Percentiles rank a stretch among this genome's conserved stretches.
Evolutionary conservation across 306 rosid genomes (phyloP).

Genomic region (Crataegus laevigata): DNA sequence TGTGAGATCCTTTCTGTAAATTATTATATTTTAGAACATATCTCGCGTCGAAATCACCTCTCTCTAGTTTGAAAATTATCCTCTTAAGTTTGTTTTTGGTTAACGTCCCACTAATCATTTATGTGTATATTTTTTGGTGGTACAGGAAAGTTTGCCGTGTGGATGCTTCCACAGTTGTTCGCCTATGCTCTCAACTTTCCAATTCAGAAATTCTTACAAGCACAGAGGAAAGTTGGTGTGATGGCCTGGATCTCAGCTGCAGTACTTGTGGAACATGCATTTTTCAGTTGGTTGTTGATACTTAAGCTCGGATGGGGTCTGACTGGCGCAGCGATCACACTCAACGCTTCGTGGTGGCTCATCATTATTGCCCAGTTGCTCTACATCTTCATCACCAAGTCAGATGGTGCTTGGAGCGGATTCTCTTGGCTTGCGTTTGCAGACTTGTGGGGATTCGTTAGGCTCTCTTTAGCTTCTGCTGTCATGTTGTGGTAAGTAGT

Average conservation of each 20-base stretch:
- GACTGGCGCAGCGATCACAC: constrained; percentile 55
- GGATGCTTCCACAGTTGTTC: constrained; percentile 73
- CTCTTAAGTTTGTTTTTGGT: neutral
- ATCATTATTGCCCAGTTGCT: constrained; percentile 33
- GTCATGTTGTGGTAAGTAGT: constrained; percentile 59
- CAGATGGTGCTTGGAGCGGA: constrained; percentile 84
- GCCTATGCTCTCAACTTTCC: constrained; percentile 70
- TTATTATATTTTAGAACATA: too few relatives aligned
- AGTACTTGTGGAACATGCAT: constrained; percentile 35
- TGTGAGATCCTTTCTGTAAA: too few relatives aligned
- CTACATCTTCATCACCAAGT: constrained; percentile 55
- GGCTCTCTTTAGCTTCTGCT: constrained; percentile 77
- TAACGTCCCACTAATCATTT: neutral
- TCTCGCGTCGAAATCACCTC: too few relatives aligned
- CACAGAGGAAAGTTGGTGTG: constrained; percentile 61
- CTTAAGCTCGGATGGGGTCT: constrained; percentile 55
- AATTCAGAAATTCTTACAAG: constrained; percentile 63
- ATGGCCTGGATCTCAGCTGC: constrained; percentile 42
- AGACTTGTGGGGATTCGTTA: constrained; percentile 52
- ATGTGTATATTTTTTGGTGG: neutral
- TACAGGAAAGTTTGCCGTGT: constrained; percentile 53
- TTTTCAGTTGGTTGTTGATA: constrained; percentile 61
- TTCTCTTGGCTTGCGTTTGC: constrained; percentile 64
- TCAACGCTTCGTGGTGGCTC: constrained; percentile 67
- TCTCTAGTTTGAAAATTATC: too few relatives aligned